Evolutionary conservation across 768 basidiomycete genomes (phyloP).

Genomic region (Trametes elegans): DNA sequence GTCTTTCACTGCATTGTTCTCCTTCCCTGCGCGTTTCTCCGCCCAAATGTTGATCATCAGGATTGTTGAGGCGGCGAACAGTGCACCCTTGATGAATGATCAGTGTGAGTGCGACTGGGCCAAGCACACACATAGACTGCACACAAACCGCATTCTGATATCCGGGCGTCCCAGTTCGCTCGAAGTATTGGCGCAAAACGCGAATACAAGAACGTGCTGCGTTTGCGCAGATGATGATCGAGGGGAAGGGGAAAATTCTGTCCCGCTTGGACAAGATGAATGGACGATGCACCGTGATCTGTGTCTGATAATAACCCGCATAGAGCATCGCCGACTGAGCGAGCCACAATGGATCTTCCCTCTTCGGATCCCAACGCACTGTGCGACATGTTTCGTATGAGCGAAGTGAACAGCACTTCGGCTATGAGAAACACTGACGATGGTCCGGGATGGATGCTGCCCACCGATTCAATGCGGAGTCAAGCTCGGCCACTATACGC

Average conservation of each 20-base stretch:
- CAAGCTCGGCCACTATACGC: constrained; percentile 57
- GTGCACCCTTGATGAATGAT: too few species aligned
- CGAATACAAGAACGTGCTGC: constrained; percentile 61
- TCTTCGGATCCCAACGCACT: constrained; percentile 26
- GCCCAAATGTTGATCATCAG: too few species aligned
- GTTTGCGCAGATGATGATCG: constrained; percentile 79
- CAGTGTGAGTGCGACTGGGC: too few species aligned
- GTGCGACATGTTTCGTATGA: neutral
- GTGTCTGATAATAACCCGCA: constrained; percentile 40
- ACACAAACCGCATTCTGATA: neutral
- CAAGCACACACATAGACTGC: neutral
- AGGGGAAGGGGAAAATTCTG: constrained; percentile 42
- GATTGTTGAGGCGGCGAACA: too few species aligned
- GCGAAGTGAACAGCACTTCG: too few species aligned
- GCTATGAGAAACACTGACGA: constrained; percentile 31
- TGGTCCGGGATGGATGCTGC: constrained; percentile 55
- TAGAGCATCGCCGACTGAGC: constrained; percentile 38
- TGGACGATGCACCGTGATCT: constrained; percentile 73
- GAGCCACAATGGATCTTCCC: constrained; percentile 22
- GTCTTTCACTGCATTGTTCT: too few species aligned
- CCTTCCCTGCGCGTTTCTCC: too few species aligned
- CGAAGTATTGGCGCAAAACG: neutral
- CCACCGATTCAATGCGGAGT: constrained; percentile 62
- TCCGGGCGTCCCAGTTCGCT: neutral
- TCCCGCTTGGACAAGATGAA: constrained; percentile 46